Base-by-base conservation (phyloP, 805 yeast genomes). In the Candida qinlingensis region DNA sequence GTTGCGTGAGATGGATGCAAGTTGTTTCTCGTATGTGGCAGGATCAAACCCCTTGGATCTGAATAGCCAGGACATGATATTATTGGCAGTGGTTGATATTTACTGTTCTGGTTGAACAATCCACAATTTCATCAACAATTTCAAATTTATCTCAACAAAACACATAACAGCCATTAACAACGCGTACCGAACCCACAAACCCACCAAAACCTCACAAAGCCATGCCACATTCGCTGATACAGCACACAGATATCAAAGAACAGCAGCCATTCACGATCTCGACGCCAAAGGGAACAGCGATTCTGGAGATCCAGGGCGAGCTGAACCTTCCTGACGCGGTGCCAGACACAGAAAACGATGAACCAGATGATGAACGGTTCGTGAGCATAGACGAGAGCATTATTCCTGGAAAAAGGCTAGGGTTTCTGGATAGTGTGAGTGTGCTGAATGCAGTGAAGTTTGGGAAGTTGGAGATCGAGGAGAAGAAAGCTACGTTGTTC, bases 231-330 rank as follows among this genome's bases (percentile, higher is more conserved):
- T 12, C 33, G 34, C 6, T 8, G 37, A 13, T 36, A 13, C 7
- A n/a, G 8, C 38, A 36, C 25, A 7, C 19, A 7, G 38, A 13
- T 2, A 36, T 36, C n/a, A 13, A 36, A 36, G n/a, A 10, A 26
- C 46, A 44, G n/a, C 10, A 31, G 7, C 41, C 42, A 9, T 36
- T 28, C 8, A 41, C 49, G 5, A 25, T 80, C 3, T 55, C 74
- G 1, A 81, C 91, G 0, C 75, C 81, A 1, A 64, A 68, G 39
- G 94, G 92, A 1, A 72, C 80, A 39, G 72, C 77, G 3, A 56
- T 85, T 13, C 51, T 85, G 19, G 94, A 85, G 61, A 84, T 85
- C 19, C 94, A 85, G 59, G 94, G 94, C 8, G 87, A 81, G 35
- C 62, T 85, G 37, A 77, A 79, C 48, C 59, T 81, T 4, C 82